Conservation (phyloP, 805 yeast species). For the Candida xiaguanensis region DNA sequence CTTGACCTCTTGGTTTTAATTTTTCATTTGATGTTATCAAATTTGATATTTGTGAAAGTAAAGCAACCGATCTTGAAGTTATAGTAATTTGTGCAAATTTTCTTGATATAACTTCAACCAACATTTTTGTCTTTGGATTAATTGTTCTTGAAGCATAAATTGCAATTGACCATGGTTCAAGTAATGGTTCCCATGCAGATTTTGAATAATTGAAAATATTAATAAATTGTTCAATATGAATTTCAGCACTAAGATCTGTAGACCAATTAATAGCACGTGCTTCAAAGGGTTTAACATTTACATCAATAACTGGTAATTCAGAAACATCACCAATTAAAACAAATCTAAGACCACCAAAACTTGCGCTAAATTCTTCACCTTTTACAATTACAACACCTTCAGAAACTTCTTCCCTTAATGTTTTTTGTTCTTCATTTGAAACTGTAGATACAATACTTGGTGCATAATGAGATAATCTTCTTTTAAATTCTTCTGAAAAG, state of each 20-base stretch:
- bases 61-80: slow-evolving; percentile 76
- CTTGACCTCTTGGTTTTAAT: slow-evolving; percentile 67
- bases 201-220: slow-evolving; percentile 85
- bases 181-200: slow-evolving; percentile 91
- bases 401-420: slow-evolving; percentile 11
- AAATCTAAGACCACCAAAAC: slow-evolving; percentile 71
- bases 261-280: slow-evolving; percentile 80
- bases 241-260: slow-evolving; percentile 68
- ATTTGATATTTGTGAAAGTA: slow-evolving; percentile 64
- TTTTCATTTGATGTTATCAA: slow-evolving; percentile 52
- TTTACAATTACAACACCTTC: slow-evolving; percentile 46
- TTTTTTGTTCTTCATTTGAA: slow-evolving; percentile 28
- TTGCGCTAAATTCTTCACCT: slow-evolving; percentile 65
- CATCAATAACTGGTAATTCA: slow-evolving; percentile 82
- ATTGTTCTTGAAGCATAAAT: slow-evolving; percentile 56
- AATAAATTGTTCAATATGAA: slow-evolving; percentile 59
- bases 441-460: slow-evolving; percentile 59
- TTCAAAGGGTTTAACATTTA: slow-evolving; percentile 67
- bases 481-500: slow-evolving; percentile 63
- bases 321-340: slow-evolving; percentile 88
- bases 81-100: slow-evolving; percentile 75
- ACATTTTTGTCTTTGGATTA: slow-evolving; percentile 45
- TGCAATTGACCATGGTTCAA: slow-evolving; percentile 84
- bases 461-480: slow-evolving; percentile 59
- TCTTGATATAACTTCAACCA: slow-evolving; percentile 71